Conservation (phyloP, 129 eudicot species). For the Arctium lappa region DNA sequence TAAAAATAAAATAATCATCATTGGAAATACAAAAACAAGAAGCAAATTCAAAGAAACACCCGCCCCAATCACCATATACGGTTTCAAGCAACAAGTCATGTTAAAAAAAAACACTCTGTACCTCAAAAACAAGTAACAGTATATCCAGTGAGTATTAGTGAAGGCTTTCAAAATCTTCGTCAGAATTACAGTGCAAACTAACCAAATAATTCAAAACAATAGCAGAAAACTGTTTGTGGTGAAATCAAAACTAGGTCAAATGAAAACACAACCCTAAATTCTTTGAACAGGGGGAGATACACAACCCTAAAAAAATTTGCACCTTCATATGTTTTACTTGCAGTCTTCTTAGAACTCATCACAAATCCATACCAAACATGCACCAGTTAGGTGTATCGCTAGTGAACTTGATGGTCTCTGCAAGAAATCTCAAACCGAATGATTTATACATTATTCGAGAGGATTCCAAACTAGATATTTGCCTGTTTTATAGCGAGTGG, state of each 20-base stretch:
- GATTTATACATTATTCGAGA: too few species aligned
- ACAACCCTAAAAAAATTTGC: not conserved
- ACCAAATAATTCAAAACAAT: not conserved
- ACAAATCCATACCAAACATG: too few species aligned
- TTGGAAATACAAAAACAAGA: not conserved
- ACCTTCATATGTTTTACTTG: too few species aligned
- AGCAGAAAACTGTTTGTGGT: not conserved
- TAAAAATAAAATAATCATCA: not conserved
- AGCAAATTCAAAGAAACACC: not conserved
- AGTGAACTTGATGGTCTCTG: too few species aligned
- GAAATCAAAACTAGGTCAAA: not conserved
- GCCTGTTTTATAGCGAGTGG: too few species aligned
- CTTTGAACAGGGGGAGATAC: conserved; percentile 1
- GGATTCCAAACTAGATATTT: too few species aligned
- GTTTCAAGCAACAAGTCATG: conserved; percentile 4
- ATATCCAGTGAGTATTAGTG: not conserved
- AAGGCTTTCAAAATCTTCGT: not conserved
- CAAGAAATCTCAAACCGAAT: too few species aligned
- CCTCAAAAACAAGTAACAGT: not conserved
- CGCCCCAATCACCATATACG: not conserved
- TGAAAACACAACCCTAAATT: not conserved
- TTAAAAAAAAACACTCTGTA: not conserved
- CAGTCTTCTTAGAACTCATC: too few species aligned
- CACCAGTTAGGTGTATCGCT: too few species aligned
- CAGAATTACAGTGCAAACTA: not conserved